Base-by-base conservation (phyloP, 2,329 filamentous ascomycete species). In the Allantophomopsis lycopodina region DNA sequence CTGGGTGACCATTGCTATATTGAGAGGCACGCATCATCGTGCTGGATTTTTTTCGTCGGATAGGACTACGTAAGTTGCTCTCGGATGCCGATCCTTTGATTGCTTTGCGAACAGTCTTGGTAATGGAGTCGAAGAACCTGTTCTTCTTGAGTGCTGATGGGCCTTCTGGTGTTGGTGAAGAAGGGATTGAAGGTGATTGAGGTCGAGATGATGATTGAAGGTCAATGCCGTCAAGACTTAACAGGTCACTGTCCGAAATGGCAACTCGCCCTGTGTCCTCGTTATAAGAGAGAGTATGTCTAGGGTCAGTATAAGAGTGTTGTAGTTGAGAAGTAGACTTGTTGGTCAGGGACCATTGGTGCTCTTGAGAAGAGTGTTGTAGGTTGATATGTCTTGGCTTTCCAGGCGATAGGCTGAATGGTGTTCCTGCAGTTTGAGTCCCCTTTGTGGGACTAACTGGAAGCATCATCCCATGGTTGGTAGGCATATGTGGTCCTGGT, bases 401-500 rank as follows among this genome's bases (percentile, higher is more conserved):
- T 35, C 49, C 42, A 21, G 47, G 45, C 16, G 43, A 28, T n/a
- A 44, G 49, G 35, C 35, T 43, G 21, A 43, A 36, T 14, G 47
- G 46, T 18, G 42, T 44, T 32, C 42, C 41, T 20, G 39, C 44
- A 31, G 44, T 46, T 23, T 45, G 23, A 38, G 35, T 46, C 17
- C 49, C 41, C 23, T 28, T 28, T 28, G 23, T 28, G 23, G 23
- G 7, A 10, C 23, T 69, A 63, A 50, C 66, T 58, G 41, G 63
- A 61, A 50, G 62, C 62, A 49, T 62, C 59, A 62, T 60, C 47
- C 68, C 65, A 56, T 65, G 64, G 46, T 63, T 57, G 44, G 59
- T 58, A 44, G 65, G 61, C 48, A 61, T 48, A 10, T 62, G 44
- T 13, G 35, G 7, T 17, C 36, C 31, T 15, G 38, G 43, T 34